Conservation (phyloP, 257 asterid species). For the Verbena officinalis region DNA sequence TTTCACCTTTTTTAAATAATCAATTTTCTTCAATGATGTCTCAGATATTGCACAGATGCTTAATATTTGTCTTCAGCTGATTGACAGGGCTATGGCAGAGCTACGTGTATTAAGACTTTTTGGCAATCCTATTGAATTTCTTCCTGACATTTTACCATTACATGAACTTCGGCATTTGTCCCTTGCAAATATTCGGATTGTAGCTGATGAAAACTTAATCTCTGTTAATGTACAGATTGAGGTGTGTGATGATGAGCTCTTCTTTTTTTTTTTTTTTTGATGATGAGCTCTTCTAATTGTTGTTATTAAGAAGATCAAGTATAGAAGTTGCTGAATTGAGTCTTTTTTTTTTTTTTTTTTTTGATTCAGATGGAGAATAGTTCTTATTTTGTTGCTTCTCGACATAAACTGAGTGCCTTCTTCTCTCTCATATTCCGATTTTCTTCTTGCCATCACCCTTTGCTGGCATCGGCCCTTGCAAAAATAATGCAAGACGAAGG, state of each 20-base stretch:
- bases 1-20: conserved; percentile 26
- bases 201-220: conserved; percentile 88
- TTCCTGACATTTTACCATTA: conserved; percentile 92
- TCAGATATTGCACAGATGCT: conserved; percentile 33
- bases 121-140: conserved; percentile 96
- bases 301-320: conserved; percentile 30
- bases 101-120: conserved; percentile 88
- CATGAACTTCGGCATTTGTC: conserved; percentile 92
- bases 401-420: conserved; percentile 97
- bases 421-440: conserved; percentile 98
- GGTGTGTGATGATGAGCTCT: conserved; percentile 49
- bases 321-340: conserved; percentile 27
- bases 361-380: conserved; percentile 88
- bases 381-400: conserved; percentile 92
- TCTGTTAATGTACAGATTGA: conserved; percentile 93
- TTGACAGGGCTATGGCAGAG: conserved; percentile 88
- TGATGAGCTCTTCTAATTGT: conserved; percentile 27
- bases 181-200: conserved; percentile 92
- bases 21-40: conserved; percentile 13
- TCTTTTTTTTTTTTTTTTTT: conserved; percentile 26
- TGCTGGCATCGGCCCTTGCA: conserved; percentile 96
- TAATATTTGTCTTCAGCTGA: conserved; percentile 51
- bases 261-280: too few relatives aligned
- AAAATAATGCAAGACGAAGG: conserved; percentile 97
- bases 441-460: conserved; percentile 99